Base-by-base conservation (phyloP, 257 asterid genomes). In the Penstemon newberryi region DNA sequence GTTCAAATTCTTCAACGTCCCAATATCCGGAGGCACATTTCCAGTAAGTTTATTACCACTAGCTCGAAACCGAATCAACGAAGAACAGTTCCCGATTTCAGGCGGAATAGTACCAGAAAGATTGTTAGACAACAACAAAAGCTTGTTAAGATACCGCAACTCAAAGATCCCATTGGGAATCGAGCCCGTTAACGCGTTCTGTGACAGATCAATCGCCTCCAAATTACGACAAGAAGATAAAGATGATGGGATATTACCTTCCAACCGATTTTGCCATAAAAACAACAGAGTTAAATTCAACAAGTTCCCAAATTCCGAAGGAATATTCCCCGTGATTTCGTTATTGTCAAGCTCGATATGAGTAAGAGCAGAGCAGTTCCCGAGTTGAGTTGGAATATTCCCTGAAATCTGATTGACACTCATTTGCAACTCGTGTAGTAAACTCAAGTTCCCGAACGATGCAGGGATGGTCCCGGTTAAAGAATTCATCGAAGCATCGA, bases 311-410 rank as follows among this genome's bases (percentile, higher is more conserved):
- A 82, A 62, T 56, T 80, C 86, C 5, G 65, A 59, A 56, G 90
- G 90, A 65, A 85, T 85, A 4, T 69, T 69, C 41, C 90, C 90
- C 4, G 84, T 78, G 49, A 85, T 55, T 54, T 85, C 84, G 72
- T 85, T 85, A 80, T 85, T 82, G 25, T 82, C 87, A 6, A 85
- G 81, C 71, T 85, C 87, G 39, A 85, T 80, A 70, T 82, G 86
- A 7, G 81, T 80, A 6, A 85, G 55, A 6, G 80, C 81, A 7
- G 79, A 70, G 43, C 87, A 85, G 42, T 80, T 82, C 11, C 90
- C 84, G 0, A 85, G 70, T 11, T 67, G 57, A 7, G 73, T 38
- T 51, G 87, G 90, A 37, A 85, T 85, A 71, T 55, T 65, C 13
- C 87, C 87, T 0, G 90, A 80, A 13, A 85, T 59, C 60, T 82